Evolutionary conservation across 78 protist species (phyloP), one percentile per base, ranked within the genome.

Genomic region (Tieghemostelium lacteum): DNA sequence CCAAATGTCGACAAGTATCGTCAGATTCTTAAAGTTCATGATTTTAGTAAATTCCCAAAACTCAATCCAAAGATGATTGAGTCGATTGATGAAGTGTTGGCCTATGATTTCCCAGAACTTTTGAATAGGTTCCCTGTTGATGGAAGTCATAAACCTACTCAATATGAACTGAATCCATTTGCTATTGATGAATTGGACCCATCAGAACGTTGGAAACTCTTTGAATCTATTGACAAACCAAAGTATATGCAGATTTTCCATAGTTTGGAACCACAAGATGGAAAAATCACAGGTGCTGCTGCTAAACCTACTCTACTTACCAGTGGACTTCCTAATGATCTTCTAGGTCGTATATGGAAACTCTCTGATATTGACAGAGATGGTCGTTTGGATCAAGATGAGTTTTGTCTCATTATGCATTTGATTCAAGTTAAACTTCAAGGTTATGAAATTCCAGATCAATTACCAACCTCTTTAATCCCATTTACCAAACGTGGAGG

Each of bases 41-140:
- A 95, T n/a, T 95, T 95, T 64, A 20, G 61, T 31, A 80, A 87
- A 58, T 95, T 95, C 87, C 73, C 75, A 36, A 95, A 94, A 73
- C 34, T 94, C 40, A 75, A 93, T 64, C 39, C 42, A 6, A 74
- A 45, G 66, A 39, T 74, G 63, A n/a, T 92, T 6, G 61, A 26
- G 0, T 20, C 40, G 1, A 24, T 86, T 31, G 86, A 87, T 34
- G 74, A 60, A 8, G 96, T 71, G 0, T 37, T 94, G 28, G 40
- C 92, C 7, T n/a, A 34, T 0, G 96, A 94, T 37, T 63, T 94
- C 69, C 96, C 96, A 10, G n/a, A 34, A 2, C 76, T 94, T 2
- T 50, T 94, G 37, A 49, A 73, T 55, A 40, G 65, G 17, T 91
- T 91, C 88, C 94, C 88, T 31, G 20, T 91, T 20, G 93, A 88